These are phyloP conservation scores for Xylariaceae sp. DNA, from an alignment of 2,329 filamentous ascomycete genomes.

Conservation along the genomic window DNA sequence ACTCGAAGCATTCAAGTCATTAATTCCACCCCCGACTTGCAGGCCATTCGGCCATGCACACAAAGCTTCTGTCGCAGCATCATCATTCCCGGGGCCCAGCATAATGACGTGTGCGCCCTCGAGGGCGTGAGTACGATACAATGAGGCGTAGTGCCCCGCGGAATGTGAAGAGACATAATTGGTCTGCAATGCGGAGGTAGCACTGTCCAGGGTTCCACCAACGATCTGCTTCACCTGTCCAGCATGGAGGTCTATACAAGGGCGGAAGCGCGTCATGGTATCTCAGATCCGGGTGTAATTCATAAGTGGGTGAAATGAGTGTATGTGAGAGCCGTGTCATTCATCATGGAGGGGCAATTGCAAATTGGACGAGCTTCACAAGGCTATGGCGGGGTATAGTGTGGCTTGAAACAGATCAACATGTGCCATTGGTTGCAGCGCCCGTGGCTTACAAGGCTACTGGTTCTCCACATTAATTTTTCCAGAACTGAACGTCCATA, in stretches of 20 bases:
- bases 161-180: slow-evolving; percentile 89
- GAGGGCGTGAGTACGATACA: slow-evolving; percentile 74
- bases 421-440: slow-evolving; percentile 11
- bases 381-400: slow-evolving; percentile 19
- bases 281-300: not conserved
- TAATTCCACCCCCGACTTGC: slow-evolving; percentile 94
- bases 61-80: slow-evolving; percentile 73
- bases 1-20: slow-evolving; percentile 71
- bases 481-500: not conserved
- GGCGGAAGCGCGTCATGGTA: slow-evolving; percentile 85
- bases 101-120: slow-evolving; percentile 91
- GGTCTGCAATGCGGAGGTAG: slow-evolving; percentile 67
- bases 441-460: slow-evolving; percentile 6
- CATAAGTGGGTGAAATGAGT: too few species aligned
- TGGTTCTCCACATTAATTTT: slow-evolving; percentile 13
- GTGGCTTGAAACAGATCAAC: slow-evolving; percentile 2
- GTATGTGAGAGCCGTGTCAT: not conserved
- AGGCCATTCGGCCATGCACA: slow-evolving; percentile 72
- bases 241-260: slow-evolving; percentile 96
- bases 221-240: slow-evolving; percentile 98
- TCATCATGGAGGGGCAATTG: too few species aligned
- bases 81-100: slow-evolving; percentile 83
- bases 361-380: not conserved
- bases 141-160: slow-evolving; percentile 71
- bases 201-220: slow-evolving; percentile 78